Evolutionary conservation across 371 early-diverging fungal species (phyloP), one percentile per base, ranked within the genome.

Genomic region (Blakeslea trispora): DNA sequence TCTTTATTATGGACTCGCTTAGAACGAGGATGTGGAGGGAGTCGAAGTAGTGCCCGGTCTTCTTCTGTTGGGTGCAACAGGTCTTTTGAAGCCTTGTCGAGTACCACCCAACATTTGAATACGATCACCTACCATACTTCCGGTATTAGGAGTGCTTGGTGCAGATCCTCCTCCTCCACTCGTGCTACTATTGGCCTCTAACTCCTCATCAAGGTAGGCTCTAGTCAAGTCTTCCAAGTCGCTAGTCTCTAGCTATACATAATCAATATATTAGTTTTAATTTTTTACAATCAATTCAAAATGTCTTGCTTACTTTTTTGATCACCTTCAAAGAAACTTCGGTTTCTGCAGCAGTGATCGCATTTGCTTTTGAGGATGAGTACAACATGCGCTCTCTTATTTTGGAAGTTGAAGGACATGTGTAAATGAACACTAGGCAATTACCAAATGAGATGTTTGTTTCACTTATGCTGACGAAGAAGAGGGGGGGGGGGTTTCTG

Each of bases 321-420:
- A 63, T 69, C 6, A 90, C 76, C 5, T 79, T 53, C 31, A 87
- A 32, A 10, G 73, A 75, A 11, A 77, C 73, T 23, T 83, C 72
- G 14, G 66, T 68, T 63, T 85, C 81, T 17, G 85, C 82, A 17
- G 65, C 75, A 17, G 71, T 68, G 34, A 90, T 59, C 11, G 90
- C 81, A 44, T 77, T 81, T 3, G 77, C 72, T 40, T 87, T 83
- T 43, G 86, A 85, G 1, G 92, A 83, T 8, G 93, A 91, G 63
- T 91, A 93, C 49, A 92, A 51, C 96, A 94, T 95, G n/a, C 89
- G 82, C 52, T 90, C 86, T 41, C 90, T 86, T 56, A 95, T 87
- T 64, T 89, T 91, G 43, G 92, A 86, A 3, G 69, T 52, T 7
- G 85, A 73, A 6, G 96, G 94, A 63, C 94, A 95, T 22, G 86